These are phyloP conservation scores for Quercus suber DNA, from an alignment of 306 rosid genomes.

Conservation along the genomic window DNA sequence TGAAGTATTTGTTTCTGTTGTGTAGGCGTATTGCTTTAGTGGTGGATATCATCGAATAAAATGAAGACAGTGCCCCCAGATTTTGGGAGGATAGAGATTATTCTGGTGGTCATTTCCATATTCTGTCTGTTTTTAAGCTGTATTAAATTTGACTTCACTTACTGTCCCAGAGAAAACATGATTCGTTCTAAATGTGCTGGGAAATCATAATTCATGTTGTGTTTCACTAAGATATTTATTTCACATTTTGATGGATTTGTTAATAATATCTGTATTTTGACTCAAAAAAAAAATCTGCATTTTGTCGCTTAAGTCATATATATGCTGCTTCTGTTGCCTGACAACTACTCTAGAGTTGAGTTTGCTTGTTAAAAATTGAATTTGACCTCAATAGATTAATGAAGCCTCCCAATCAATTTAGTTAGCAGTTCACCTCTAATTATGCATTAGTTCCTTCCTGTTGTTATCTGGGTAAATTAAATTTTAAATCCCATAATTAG, in stretches of 20 bases:
- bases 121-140: conserved; percentile 34
- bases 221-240: conserved; percentile 26
- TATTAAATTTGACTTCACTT: conserved; percentile 20
- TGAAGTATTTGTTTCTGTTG: conserved; percentile 14
- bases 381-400: too few relatives aligned
- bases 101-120: conserved; percentile 25
- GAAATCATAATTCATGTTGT: neutral
- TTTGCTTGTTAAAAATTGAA: too few relatives aligned
- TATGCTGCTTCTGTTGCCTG: too few relatives aligned
- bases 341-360: too few relatives aligned
- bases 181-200: conserved; percentile 6
- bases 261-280: conserved; percentile 34
- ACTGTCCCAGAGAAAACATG: conserved; percentile 24
- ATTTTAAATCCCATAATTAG: too few relatives aligned
- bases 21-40: conserved; percentile 34
- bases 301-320: neutral
- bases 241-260: conserved; percentile 35
- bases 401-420: too few relatives aligned
- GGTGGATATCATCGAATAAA: conserved; percentile 33
- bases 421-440: too few relatives aligned
- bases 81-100: conserved; percentile 29
- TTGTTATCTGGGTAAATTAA: too few relatives aligned
- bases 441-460: too few relatives aligned
- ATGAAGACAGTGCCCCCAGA: conserved; percentile 32
- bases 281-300: conserved; percentile 2